phyloP scores from a whole-genome alignment of 2,329 filamentous ascomycete genomes.

The Penicillium sp. region DNA sequence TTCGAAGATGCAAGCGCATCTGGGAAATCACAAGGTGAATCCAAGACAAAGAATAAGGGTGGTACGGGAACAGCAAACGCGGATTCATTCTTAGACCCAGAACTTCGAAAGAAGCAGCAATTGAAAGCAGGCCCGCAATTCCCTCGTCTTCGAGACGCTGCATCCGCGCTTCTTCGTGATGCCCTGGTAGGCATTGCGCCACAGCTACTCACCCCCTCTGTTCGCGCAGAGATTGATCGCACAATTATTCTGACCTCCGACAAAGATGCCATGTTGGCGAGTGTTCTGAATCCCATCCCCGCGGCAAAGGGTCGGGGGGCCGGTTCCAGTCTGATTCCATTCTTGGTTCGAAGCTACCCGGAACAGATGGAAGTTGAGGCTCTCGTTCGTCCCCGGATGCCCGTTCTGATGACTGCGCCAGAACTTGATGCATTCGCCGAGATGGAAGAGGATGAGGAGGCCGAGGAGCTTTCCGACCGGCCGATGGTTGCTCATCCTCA shows the following conservation, averaged over 20 bases:
- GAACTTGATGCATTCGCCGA: slow-evolving; percentile 23
- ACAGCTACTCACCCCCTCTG: slow-evolving; percentile 60
- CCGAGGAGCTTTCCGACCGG: slow-evolving; percentile 15
- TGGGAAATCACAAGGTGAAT: slow-evolving; percentile 31
- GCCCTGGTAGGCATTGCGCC: slow-evolving; percentile 61
- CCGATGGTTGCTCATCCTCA: slow-evolving; percentile 11
- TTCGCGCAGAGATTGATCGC: slow-evolving; percentile 72
- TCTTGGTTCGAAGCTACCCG: slow-evolving; percentile 63
- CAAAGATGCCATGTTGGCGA: slow-evolving; percentile 70
- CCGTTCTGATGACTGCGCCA: slow-evolving; percentile 33
- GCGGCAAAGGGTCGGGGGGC: slow-evolving; percentile 56
- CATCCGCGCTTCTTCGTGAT: slow-evolving; percentile 55
- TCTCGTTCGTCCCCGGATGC: slow-evolving; percentile 53
- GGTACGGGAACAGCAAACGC: slow-evolving; percentile 50
- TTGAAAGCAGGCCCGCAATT: slow-evolving; percentile 14
- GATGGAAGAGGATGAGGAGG: slow-evolving; percentile 30
- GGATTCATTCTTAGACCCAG: slow-evolving; percentile 60
- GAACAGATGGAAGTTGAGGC: slow-evolving; percentile 64
- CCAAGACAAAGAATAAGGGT: slow-evolving; percentile 37
- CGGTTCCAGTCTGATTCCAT: slow-evolving; percentile 71
- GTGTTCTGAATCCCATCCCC: slow-evolving; percentile 70
- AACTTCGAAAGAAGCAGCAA: slow-evolving; percentile 28
- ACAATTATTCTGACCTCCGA: slow-evolving; percentile 67
- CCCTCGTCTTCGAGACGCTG: slow-evolving; percentile 50
- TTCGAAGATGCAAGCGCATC: slow-evolving; percentile 33